phyloP scores from a whole-genome alignment of 2,329 filamentous ascomycete species.

The Pseudogymnoascus sp. region DNA sequence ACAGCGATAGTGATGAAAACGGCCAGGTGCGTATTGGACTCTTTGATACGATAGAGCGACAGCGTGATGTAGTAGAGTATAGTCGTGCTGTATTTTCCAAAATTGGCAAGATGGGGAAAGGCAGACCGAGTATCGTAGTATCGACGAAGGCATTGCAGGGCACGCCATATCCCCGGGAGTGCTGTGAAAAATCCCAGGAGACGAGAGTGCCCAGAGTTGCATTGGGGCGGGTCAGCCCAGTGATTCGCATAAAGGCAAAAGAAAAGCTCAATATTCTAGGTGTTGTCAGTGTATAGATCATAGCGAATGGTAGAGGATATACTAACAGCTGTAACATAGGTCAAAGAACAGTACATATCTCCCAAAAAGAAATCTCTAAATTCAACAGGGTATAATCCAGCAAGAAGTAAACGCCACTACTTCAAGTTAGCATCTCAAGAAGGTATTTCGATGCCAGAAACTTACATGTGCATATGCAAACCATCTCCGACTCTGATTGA shows the following conservation, averaged over 20 bases:
- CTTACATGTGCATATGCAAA: constrained; percentile 81
- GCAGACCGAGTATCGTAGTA: constrained; percentile 79
- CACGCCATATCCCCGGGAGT: constrained; percentile 82
- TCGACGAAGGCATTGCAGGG: constrained; percentile 82
- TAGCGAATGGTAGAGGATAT: too few species aligned
- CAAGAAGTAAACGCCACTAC: constrained; percentile 76
- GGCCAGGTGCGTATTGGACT: constrained; percentile 48
- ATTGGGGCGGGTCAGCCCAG: constrained; percentile 67
- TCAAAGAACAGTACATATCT: constrained; percentile 94
- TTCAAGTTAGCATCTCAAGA: constrained; percentile 24
- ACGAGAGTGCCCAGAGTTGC: constrained; percentile 79
- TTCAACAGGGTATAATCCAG: constrained; percentile 86
- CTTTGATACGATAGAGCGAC: constrained; percentile 74
- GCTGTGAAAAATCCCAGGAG: constrained; percentile 78
- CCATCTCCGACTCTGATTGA: constrained; percentile 73
- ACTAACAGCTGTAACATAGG: constrained; percentile 79
- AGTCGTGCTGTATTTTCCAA: constrained; percentile 81
- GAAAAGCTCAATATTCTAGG: constrained; percentile 80
- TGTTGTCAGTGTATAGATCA: constrained; percentile 19
- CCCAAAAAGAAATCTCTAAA: constrained; percentile 97
- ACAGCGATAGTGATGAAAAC: constrained; percentile 73
- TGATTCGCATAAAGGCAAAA: constrained; percentile 82
- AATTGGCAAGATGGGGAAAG: constrained; percentile 89
- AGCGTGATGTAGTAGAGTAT: constrained; percentile 72
- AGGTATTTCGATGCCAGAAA: constrained; percentile 15